phyloP scores from a whole-genome alignment of 371 early-diverging fungal species.

The Mortierella sp. region DNA sequence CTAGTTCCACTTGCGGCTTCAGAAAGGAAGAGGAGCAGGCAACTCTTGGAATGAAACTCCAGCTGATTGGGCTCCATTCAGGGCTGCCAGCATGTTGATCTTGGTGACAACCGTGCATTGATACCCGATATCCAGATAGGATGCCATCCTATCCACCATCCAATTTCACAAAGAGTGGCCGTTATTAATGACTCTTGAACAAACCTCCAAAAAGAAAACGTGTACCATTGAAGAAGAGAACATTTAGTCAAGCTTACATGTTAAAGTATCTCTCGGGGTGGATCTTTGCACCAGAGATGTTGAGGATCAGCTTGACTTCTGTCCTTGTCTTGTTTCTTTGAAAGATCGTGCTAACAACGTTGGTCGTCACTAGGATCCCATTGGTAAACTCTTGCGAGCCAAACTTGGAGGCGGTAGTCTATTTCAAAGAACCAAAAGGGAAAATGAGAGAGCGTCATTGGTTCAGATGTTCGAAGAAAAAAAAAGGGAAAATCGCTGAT shows the following conservation, averaged over 20 bases:
- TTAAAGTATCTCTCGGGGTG: conserved; percentile 21
- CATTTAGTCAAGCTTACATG: conserved; percentile 15
- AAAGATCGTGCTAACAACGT: conserved; percentile 1
- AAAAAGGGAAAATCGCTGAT: neutral
- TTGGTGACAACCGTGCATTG: conserved; percentile 25
- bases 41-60: conserved; percentile 13
- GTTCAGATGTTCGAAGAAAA: neutral
- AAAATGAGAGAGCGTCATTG: neutral
- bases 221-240: neutral
- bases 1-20: too few relatives aligned
- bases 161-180: neutral
- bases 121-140: conserved; percentile 37
- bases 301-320: conserved; percentile 23
- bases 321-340: conserved; percentile 6
- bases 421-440: neutral
- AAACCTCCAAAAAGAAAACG: neutral
- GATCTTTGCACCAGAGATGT: conserved; percentile 5
- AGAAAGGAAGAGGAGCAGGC: too few relatives aligned
- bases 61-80: conserved; percentile 14
- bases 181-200: neutral
- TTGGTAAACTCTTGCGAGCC: neutral
- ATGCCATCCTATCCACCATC: conserved; percentile 17
- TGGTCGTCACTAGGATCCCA: conserved; percentile 28
- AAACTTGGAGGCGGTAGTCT: conserved; percentile 2
- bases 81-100: neutral